Base-by-base conservation (phyloP, 1,284 basidiomycete species). In the Polyporus tsugae region DNA sequence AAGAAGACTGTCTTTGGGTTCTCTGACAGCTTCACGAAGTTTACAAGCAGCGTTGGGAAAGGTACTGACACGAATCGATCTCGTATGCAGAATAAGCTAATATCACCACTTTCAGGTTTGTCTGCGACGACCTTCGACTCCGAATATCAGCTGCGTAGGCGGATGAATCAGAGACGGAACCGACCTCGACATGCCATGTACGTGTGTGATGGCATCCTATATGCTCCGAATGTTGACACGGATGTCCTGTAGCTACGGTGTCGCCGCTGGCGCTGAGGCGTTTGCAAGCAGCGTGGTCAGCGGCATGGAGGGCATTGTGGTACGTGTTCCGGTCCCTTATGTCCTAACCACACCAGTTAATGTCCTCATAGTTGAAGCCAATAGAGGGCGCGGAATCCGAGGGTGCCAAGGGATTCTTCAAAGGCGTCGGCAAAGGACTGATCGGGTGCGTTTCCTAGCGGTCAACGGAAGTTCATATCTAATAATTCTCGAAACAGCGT, bases 1-100 rank as follows among this genome's bases (percentile, higher is more conserved):
- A 99, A 99, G 85, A 99, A 99, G 84, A 99, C 97, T 0, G 95
- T 99, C 13, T 99, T 99, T 76, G 98, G 98, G 41, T 82, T 99
- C 62, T 94, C 95, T 46, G 97, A 99, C 79, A 97, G 95, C 78
- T 87, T 99, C 79, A 97, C 97, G 35, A 99, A 99, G 82, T 93
- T 99, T 75, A 99, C 98, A 0, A 95, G 96, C 70, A 97, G 95
- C 78, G 91, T 99, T 72, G 96, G 97, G 52, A 99, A 99, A 87
- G 98, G 95, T 93, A 68, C 39, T 29, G 7, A 17, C 39, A 33
- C 29, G 49, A 39, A 10, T 46, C 29, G 33, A 36, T 9, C 35
- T 75, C 58, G 22, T 39, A 22, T 62, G 9, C 52, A 6, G 4
- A 36, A n/a, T 7, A 2, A 38, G 55, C 36, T 58, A 22, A 58